Base-by-base conservation (phyloP, 164 flowering plant species). In the Macadamia tetraphylla region DNA sequence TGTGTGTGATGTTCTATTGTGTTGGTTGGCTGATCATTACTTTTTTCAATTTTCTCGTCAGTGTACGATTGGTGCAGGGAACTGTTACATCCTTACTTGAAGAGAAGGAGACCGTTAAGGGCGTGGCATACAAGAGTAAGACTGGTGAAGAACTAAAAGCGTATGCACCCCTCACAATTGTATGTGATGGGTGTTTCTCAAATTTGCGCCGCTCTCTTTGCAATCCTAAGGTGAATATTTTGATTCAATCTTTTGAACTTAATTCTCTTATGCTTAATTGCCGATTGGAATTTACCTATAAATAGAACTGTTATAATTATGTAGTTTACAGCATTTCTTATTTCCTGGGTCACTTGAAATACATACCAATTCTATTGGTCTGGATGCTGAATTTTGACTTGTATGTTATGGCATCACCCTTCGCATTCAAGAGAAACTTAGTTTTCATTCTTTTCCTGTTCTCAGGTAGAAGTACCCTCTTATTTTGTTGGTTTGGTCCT, bases 151-250 rank as follows among this genome's bases (percentile, higher is more conserved):
- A 83, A 73, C 40, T 79, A 52, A 76, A 72, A 59, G 85, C 94
- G 44, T 81, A 77, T 79, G 96, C 97, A 57, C 94, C 98, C 69
- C 79, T 93, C 42, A 93, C 98, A 14, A 77, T 93, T 70, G 94
- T 93, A 13, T 93, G 98, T 67, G 98, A 93, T 81, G 98, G 97
- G 46, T 93, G 98, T 69, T 90, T 89, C 75, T 93, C 98, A 70
- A 93, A 93, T 74, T 77, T 93, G 80, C 87, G 96, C 14, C 94
- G 91, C 64, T 81, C 94, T 66, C 94, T 91, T 65, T 91, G 96
- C 78, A 74, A 59, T 6, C 90, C 97, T 14, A 85, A 85, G 97
- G 98, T 93, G 58, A 70, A 73, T 32, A 6, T 53, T 59, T 53
- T 42, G 18, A 40, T 51, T 68, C n/a, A 29, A 5, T 59, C 59